These are phyloP conservation scores for Cutaneotrichosporon cyanovorans DNA, from an alignment of 1,284 basidiomycete species.

Conservation along the genomic window DNA sequence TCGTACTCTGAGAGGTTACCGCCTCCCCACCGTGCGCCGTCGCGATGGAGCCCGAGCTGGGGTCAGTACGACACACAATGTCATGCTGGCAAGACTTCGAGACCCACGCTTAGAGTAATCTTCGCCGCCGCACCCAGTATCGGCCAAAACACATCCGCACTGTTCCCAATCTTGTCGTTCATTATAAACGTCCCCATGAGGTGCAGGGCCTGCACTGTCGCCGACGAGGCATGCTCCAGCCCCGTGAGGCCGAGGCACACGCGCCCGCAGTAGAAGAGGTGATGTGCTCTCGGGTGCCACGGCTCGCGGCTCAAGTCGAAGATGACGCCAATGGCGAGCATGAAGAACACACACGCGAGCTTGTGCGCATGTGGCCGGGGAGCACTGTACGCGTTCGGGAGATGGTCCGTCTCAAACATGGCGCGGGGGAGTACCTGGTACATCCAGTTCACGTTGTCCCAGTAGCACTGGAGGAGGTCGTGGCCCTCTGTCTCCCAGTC, in stretches of 20 bases:
- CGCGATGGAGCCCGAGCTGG: conserved; percentile 43
- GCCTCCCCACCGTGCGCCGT: conserved; percentile 36
- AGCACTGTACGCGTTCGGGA: conserved; percentile 35
- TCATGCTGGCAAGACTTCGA: too few relatives aligned
- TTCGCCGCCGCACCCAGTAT: conserved; percentile 41
- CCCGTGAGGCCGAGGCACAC: conserved; percentile 36
- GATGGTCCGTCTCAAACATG: conserved; percentile 40
- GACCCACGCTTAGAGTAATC: conserved; percentile 34
- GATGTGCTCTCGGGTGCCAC: conserved; percentile 36
- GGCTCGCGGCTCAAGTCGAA: conserved; percentile 39
- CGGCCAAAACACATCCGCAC: conserved; percentile 45
- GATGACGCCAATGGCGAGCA: conserved; percentile 43
- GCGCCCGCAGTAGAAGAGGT: conserved; percentile 37
- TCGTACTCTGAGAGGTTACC: conserved; percentile 32
- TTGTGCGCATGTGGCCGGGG: conserved; percentile 37
- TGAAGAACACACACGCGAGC: conserved; percentile 43
- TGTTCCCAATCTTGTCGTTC: conserved; percentile 39
- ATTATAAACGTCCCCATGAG: conserved; percentile 42
- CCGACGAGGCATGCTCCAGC: conserved; percentile 35
- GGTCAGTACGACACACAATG: too few relatives aligned
- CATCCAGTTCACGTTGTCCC: conserved; percentile 47
- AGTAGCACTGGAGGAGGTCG: conserved; percentile 34
- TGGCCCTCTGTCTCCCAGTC: conserved; percentile 37
- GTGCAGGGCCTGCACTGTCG: conserved; percentile 41
- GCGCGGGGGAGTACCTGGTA: conserved; percentile 34